phyloP scores from a whole-genome alignment of 805 yeast genomes.

The Metschnikowia orientalis region DNA sequence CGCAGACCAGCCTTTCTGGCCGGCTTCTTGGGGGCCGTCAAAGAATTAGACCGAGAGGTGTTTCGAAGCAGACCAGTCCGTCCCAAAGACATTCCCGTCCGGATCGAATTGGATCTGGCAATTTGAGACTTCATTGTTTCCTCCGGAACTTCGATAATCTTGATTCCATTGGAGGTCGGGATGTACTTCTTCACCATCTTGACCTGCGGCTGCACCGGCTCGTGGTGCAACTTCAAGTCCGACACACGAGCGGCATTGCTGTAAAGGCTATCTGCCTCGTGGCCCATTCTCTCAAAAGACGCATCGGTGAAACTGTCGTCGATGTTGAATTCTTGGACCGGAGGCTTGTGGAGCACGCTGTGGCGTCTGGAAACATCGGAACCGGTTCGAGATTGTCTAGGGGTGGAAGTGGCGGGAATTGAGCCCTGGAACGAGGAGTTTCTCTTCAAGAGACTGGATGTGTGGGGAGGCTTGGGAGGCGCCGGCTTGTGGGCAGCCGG shows the following conservation, averaged over 20 bases:
- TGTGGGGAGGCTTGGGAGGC: constrained; percentile 16
- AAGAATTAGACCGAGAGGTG: constrained; percentile 23
- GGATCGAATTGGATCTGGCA: constrained; percentile 37
- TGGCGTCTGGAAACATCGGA: constrained; percentile 10
- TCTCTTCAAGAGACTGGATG: constrained; percentile 16
- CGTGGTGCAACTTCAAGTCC: constrained; percentile 31
- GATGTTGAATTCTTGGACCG: constrained; percentile 15
- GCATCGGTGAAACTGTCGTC: constrained; percentile 34
- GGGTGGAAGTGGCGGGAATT: constrained; percentile 8
- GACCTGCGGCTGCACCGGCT: constrained; percentile 15
- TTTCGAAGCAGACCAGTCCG: constrained; percentile 20
- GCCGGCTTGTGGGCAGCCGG: constrained; percentile 10
- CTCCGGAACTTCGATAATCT: constrained; percentile 64
- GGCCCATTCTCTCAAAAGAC: constrained; percentile 26
- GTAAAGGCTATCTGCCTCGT: constrained; percentile 18
- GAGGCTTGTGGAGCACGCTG: constrained; percentile 4
- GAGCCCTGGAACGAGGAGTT: constrained; percentile 13
- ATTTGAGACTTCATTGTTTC: constrained; percentile 36
- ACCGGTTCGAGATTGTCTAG: constrained; percentile 9
- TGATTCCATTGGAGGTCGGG: constrained; percentile 70
- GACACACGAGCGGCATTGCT: constrained; percentile 31
- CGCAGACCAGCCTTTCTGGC: constrained; percentile 12
- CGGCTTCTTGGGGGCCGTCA: constrained; percentile 13
- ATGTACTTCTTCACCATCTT: constrained; percentile 63
- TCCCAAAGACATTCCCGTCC: constrained; percentile 26